Evolutionary conservation across 768 basidiomycete species (phyloP), one percentile per base, ranked within the genome.

Genomic region (Suillus discolor): DNA sequence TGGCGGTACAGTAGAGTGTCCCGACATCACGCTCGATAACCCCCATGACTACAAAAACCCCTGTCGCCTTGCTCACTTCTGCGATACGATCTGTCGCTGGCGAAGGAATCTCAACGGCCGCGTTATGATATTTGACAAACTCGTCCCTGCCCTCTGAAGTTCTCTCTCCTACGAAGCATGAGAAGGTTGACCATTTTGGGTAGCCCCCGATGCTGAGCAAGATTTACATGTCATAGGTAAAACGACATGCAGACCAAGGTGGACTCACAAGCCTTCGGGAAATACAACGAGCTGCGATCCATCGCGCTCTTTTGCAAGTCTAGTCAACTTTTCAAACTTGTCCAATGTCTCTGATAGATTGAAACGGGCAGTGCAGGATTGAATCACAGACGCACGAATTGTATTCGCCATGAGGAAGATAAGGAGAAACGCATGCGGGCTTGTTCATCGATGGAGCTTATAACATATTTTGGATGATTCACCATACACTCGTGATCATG

Each of bases 21-120:
- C 87, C 87, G 11, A 81, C 79, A 20, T 84, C 85, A 16, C 82
- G 80, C 70, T 89, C 89, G 60, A 90, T 82, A 18, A 87, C 79
- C 1, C 88, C 88, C 34, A 86, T 79, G 61, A 89, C 85, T 41
- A 89, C 74, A 69, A 87, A 87, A 16, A 89, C 80, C 12, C 75
- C 80, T 1, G 80, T 79, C 38, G 82, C 82, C 61, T 75, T 79
- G 65, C 84, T 81, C 66, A 89, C 79, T 8, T 71, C 69, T 66
- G 86, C 86, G 16, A 89, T 79, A 3, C 78, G 77, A 28, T 78
- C 70, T 47, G 84, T 77, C 0, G 85, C 78, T 11, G 82, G 76
- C 3, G 86, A 87, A 0, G 87, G 86, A 57, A 89, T 77, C 18
- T 84, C 82, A 62, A 90, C 82, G 7, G 88, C 87, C 15, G 84